Conservation (phyloP, 148 eudicot genomes). For the Polygonum maritimum region DNA sequence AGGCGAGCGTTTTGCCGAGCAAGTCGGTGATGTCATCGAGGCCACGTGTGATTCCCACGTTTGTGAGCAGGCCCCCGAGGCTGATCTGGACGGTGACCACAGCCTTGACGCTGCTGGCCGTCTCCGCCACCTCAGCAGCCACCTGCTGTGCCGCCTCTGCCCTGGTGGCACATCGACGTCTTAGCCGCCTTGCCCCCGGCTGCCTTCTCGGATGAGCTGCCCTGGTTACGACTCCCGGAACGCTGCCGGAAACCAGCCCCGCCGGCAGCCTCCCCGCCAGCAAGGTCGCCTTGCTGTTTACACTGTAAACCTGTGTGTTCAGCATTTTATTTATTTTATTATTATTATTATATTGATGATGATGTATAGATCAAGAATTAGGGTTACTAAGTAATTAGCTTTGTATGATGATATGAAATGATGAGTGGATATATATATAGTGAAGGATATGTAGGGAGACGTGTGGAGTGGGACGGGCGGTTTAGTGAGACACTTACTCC, state of each 20-base stretch:
- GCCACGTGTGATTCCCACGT: slow-evolving; percentile 16
- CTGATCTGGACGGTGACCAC: slow-evolving; percentile 17
- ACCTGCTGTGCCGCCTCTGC: background rate
- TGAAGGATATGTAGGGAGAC: no score
- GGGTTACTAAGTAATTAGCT: no score
- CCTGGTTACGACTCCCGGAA: background rate
- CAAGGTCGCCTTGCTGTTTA: background rate
- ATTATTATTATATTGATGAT: no score
- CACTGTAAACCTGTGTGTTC: background rate
- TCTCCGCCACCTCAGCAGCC: background rate
- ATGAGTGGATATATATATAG: no score
- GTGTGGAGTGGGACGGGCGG: no score
- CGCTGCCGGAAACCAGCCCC: background rate
- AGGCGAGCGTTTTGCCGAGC: slow-evolving; percentile 22
- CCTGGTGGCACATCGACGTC: background rate
- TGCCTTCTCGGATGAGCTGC: background rate
- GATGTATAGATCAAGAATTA: no score
- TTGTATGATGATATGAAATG: no score
- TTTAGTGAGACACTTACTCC: no score
- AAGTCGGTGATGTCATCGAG: slow-evolving; percentile 27
- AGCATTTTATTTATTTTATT: background rate
- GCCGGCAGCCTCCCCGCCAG: background rate
- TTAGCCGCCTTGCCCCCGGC: background rate
- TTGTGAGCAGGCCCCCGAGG: slow-evolving; percentile 14
- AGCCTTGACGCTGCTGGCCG: slow-evolving; percentile 14